Evolutionary conservation across 345 rosid genomes (phyloP).

Genomic region (Bruguiera parviflora): DNA sequence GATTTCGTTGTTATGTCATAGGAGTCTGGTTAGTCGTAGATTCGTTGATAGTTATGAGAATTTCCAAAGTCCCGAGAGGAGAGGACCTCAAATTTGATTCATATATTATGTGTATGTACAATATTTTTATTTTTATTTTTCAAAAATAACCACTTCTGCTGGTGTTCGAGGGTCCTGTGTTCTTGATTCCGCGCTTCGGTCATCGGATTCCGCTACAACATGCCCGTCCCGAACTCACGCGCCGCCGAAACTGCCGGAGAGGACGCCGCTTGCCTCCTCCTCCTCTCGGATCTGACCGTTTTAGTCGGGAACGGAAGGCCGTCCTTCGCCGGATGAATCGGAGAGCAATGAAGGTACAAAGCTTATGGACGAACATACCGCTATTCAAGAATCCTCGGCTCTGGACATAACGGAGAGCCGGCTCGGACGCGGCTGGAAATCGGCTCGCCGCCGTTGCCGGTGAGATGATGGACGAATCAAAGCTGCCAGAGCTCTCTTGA

Average conservation of each 20-base stretch:
- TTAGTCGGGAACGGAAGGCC: neutral
- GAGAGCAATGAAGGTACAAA: neutral
- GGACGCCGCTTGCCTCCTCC: neutral
- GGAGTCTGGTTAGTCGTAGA: neutral
- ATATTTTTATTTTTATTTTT: too few species aligned
- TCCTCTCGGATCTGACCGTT: neutral
- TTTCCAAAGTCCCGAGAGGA: neutral
- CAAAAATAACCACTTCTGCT: neutral
- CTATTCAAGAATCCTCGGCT: conserved; percentile 29
- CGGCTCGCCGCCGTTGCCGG: conserved; percentile 46
- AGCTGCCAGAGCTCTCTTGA: conserved; percentile 49
- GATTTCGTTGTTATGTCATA: neutral
- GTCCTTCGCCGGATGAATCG: conserved; percentile 1
- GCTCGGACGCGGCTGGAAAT: conserved; percentile 68
- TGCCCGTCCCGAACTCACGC: conserved; percentile 9
- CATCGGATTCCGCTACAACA: conserved; percentile 6
- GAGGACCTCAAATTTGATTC: neutral
- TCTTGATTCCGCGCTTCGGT: conserved; percentile 1
- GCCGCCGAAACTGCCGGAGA: neutral
- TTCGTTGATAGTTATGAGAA: neutral
- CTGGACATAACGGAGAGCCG: conserved; percentile 50
- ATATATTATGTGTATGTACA: conserved; percentile 4
- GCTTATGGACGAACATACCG: neutral
- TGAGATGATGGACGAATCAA: conserved; percentile 57
- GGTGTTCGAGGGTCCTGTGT: neutral